These are phyloP conservation scores for Sporothrix humicola DNA, from an alignment of 2,329 filamentous ascomycete genomes.

Conservation along the genomic window DNA sequence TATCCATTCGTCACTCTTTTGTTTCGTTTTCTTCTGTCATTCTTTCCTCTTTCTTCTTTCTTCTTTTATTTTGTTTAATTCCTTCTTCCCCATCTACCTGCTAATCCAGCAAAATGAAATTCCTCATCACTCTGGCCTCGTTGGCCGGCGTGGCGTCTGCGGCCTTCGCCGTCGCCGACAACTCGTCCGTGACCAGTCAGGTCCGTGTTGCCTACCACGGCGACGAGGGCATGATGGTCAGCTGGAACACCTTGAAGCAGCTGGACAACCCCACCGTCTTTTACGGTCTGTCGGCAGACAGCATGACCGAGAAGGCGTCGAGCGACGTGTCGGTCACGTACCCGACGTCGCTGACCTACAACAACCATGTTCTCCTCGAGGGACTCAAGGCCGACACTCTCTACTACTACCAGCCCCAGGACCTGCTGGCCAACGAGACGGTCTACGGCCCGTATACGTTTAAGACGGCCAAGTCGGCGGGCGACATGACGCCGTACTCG, in stretches of 20 bases:
- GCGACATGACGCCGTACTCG: conserved; percentile 50
- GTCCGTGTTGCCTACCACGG: conserved; percentile 34
- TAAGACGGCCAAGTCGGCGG: conserved; percentile 46
- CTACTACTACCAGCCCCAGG: conserved; percentile 57
- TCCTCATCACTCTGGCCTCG: not conserved
- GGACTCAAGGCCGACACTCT: conserved; percentile 50
- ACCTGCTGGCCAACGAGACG: conserved; percentile 55
- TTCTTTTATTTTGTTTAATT: not conserved
- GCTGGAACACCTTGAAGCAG: conserved; percentile 47
- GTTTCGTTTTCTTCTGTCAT: not conserved
- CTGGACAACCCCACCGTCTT: conserved; percentile 42
- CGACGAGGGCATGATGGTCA: conserved; percentile 40
- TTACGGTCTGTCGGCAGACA: conserved; percentile 40
- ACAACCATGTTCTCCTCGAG: conserved; percentile 53
- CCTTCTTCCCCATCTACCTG: not conserved
- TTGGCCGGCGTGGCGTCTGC: conserved; percentile 15
- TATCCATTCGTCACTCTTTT: conserved; percentile 22
- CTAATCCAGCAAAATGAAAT: not conserved
- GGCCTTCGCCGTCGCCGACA: conserved; percentile 26
- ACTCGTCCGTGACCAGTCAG: conserved; percentile 35
- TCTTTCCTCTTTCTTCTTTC: not conserved
- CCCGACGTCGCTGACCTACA: conserved; percentile 45
- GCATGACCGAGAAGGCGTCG: conserved; percentile 39
- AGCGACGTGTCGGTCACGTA: conserved; percentile 44
- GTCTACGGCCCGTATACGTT: conserved; percentile 47